Percentiles rank a stretch among this genome's conserved stretches.
phyloP scores from a whole-genome alignment of 73 alveolate species.

The Tetrahymena elliotti region DNA sequence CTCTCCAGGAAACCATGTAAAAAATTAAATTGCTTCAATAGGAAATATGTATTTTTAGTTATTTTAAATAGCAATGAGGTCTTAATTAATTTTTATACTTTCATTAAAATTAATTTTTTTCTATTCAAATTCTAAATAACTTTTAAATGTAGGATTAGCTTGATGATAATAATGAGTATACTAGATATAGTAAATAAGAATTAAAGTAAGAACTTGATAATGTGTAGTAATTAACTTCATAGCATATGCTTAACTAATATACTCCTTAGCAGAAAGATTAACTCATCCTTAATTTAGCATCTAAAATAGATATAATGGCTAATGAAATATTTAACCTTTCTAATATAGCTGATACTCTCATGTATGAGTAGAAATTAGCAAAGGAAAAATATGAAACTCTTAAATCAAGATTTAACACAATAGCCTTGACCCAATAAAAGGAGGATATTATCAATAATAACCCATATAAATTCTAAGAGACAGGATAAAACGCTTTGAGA shows the following conservation, averaged over 20 bases:
- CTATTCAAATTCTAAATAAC: no score
- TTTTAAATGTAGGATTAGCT: not conserved
- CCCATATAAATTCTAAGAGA: not conserved
- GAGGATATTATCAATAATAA: not conserved
- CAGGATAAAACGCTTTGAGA: not conserved
- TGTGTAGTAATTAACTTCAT: not conserved
- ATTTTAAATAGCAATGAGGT: no score
- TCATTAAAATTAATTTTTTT: no score
- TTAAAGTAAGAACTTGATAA: not conserved
- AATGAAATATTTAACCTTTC: not conserved
- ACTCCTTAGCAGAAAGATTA: not conserved
- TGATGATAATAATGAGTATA: not conserved
- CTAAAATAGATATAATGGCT: not conserved
- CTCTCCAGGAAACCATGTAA: not conserved
- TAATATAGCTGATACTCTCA: not conserved
- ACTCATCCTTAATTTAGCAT: not conserved
- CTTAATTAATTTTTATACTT: no score
- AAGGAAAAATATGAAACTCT: not conserved
- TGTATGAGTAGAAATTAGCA: not conserved
- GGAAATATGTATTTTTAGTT: not conserved
- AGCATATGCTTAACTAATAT: not conserved
- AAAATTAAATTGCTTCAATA: not conserved
- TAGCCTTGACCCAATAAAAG: not conserved
- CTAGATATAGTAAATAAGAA: not conserved
- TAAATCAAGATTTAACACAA: not conserved